Evolutionary conservation across 2,329 filamentous ascomycete species (phyloP), one percentile per base, ranked within the genome.

Genomic region (Ophiobolus disseminans): DNA sequence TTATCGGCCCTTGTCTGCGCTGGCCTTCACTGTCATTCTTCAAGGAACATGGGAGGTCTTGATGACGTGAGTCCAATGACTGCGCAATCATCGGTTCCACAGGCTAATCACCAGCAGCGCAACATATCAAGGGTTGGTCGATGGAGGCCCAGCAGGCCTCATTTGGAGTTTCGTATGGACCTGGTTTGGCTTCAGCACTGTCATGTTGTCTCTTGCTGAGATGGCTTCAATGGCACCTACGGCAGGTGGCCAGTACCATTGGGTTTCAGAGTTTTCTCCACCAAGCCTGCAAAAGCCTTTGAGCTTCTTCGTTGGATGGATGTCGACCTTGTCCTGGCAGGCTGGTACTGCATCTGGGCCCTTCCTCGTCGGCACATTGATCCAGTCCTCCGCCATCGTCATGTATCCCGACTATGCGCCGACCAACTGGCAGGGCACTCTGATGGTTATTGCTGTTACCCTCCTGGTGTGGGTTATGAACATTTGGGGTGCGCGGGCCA

Each of bases 251-350:
- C 68, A 71, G 41, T 65, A 71, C 45, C 68, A 70, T 44, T 71
- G 68, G 66, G 67, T 71, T 3, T 69, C 66, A 2, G 68, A 70
- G 26, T 70, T 71, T 31, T 57, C 68, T 2, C 66, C 68, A 37
- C 57, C 63, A 1, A 60, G 50, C 6, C 45, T 58, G 2, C 67
- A 71, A 30, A 66, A 64, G 43, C 59, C 58, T 6, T 39, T 68
- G 35, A 69, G 65, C 43, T 61, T 57, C 48, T 60, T 58, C 45
- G 57, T 60, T 58, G 75, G 79, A 3, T 82, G 80, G 79, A 77
- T 80, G 66, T 75, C 74, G 1, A 76, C 76, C 1, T 58, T 82
- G 3, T 75, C 74, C 8, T 82, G 78, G 78, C 79, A 81, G 57
- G 76, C 78, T 8, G 78, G 76, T 11, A 75, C 73, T 20, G 78